phyloP scores from a whole-genome alignment of 768 basidiomycete genomes.

The Mycena latifolia region DNA sequence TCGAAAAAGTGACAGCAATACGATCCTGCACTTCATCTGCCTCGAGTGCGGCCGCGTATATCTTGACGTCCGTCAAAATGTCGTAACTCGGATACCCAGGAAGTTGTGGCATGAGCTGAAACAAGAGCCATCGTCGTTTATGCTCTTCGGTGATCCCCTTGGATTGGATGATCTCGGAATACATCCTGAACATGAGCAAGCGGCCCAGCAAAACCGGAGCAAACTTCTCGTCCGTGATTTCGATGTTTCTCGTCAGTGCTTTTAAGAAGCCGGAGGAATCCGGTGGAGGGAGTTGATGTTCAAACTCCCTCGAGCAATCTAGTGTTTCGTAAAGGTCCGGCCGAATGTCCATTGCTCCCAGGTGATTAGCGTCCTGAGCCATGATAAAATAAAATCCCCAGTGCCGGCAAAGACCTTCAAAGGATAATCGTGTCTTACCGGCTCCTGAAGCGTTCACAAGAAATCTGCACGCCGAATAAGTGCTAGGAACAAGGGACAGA shows the following conservation, averaged over 20 bases:
- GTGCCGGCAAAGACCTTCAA: constrained; percentile 18
- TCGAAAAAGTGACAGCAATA: neutral
- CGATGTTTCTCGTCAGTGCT: neutral
- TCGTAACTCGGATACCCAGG: neutral
- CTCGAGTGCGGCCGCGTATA: neutral
- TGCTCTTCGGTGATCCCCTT: neutral
- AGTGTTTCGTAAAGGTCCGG: neutral
- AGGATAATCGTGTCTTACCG: constrained; percentile 5
- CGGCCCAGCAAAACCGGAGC: constrained; percentile 5
- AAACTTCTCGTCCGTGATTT: constrained; percentile 5
- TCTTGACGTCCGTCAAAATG: neutral
- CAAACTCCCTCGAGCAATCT: neutral
- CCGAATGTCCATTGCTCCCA: constrained; percentile 1
- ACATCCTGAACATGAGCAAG: constrained; percentile 8
- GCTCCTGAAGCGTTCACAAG: constrained; percentile 15
- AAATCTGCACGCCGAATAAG: neutral
- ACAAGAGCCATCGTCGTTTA: constrained; percentile 12
- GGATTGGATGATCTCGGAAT: constrained; percentile 9
- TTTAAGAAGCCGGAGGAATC: neutral
- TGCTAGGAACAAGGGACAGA: neutral
- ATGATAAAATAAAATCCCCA: constrained; percentile 19
- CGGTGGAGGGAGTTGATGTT: neutral
- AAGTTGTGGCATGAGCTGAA: constrained; percentile 3
- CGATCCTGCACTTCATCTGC: constrained; percentile 7
- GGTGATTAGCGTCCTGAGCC: neutral